A percentile compares a stretch with the other conserved stretches of the same genome.
Evolutionary conservation across 441 rosid genomes (phyloP).

Genomic region (Iberis amara): DNA sequence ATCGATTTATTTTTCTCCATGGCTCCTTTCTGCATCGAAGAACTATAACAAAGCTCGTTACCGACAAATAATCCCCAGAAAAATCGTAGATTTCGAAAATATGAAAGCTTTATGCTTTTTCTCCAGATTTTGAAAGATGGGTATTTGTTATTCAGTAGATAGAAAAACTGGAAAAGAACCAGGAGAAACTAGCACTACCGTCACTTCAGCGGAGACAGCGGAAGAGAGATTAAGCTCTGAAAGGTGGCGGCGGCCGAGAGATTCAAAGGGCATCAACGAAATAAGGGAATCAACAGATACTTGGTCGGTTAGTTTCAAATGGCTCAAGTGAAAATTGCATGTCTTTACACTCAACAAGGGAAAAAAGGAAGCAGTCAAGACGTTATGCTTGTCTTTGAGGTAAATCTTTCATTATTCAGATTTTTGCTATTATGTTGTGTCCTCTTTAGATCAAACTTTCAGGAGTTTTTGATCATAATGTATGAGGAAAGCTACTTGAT

Average conservation of each 20-base stretch:
- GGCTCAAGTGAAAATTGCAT: conserved; percentile 46
- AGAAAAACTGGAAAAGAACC: conserved; percentile 30
- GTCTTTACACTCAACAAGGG: conserved; percentile 72
- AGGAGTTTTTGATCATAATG: conserved; percentile 1
- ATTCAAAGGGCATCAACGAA: conserved; percentile 32
- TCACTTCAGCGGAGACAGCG: conserved; percentile 17
- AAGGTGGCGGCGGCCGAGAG: conserved; percentile 38
- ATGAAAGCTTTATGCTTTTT: background rate
- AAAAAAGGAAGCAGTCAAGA: conserved; percentile 76
- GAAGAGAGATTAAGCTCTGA: conserved; percentile 29
- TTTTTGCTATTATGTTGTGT: background rate
- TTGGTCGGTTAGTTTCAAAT: conserved; percentile 43
- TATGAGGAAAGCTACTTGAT: conserved; percentile 12
- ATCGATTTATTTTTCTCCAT: conserved; percentile 17
- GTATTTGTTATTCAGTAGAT: conserved; percentile 55
- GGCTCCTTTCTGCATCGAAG: conserved; percentile 13
- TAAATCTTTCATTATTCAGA: conserved; percentile 17
- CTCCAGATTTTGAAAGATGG: conserved; percentile 37
- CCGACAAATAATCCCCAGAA: conserved; percentile 24
- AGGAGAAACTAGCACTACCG: conserved; percentile 28
- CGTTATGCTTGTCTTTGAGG: conserved; percentile 76
- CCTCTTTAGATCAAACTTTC: conserved; percentile 1
- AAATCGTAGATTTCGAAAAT: conserved; percentile 10
- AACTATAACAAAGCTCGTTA: conserved; percentile 4
- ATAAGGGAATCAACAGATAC: conserved; percentile 31